Conservation (phyloP, 371 early-diverging fungal genomes). For the Choanephora cucurbitarum region DNA sequence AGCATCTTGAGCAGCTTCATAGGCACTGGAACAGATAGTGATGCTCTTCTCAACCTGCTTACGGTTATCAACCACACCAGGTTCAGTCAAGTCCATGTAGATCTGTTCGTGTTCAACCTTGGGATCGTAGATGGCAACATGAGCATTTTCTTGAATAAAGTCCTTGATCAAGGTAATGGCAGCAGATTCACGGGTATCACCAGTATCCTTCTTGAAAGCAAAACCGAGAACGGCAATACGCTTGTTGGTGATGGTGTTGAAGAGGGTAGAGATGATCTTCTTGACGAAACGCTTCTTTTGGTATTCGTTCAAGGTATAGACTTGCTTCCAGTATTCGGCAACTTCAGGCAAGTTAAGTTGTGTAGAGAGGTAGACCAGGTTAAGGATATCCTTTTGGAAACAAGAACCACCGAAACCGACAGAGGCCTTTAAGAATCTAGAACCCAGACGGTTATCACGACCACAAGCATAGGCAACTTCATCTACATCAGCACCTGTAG, state of each 20-base stretch:
- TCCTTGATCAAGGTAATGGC: constrained; percentile 84
- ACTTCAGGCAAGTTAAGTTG: constrained; percentile 89
- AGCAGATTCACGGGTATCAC: constrained; percentile 94
- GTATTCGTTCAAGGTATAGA: constrained; percentile 91
- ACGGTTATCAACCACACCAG: constrained; percentile 66
- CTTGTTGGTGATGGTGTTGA: constrained; percentile 87
- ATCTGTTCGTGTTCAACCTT: constrained; percentile 86
- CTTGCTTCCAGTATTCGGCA: constrained; percentile 93
- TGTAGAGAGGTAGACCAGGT: constrained; percentile 86
- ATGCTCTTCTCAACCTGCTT: constrained; percentile 67
- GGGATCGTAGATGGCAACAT: constrained; percentile 88
- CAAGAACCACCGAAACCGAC: constrained; percentile 96
- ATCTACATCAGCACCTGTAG: constrained; percentile 94
- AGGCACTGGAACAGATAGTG: constrained; percentile 61
- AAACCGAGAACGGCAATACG: constrained; percentile 88
- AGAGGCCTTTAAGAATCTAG: constrained; percentile 90
- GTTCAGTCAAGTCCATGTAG: constrained; percentile 75
- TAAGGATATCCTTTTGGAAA: constrained; percentile 95
- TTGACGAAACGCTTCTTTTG: constrained; percentile 88
- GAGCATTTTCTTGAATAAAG: constrained; percentile 82
- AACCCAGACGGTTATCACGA: constrained; percentile 86
- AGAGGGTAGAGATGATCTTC: constrained; percentile 69
- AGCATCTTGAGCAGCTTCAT: constrained; percentile 70
- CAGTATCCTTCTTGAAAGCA: constrained; percentile 96
- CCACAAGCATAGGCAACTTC: constrained; percentile 94